Percentiles rank a stretch among this genome's conserved stretches.
These are phyloP conservation scores for Aspergillus avenaceus DNA, from an alignment of 495 filamentous ascomycete genomes.

Conservation along the genomic window DNA sequence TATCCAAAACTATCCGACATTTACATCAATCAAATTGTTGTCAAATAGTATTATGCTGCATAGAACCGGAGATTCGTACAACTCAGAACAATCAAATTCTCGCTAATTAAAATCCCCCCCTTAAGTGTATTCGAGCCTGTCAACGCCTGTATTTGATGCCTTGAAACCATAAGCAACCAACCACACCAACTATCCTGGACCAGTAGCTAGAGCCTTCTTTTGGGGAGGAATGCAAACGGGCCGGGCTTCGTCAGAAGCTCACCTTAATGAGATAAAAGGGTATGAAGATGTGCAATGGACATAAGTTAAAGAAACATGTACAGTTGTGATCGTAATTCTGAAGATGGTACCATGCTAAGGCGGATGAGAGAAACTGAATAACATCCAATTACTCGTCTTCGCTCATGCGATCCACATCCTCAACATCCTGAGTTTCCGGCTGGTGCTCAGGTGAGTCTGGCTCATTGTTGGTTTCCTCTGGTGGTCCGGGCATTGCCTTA, in stretches of 20 bases:
- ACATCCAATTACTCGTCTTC: slow-evolving; percentile 12
- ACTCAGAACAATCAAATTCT: not conserved
- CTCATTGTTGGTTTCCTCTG: slow-evolving; percentile 23
- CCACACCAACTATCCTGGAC: not conserved
- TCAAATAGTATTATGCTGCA: too few relatives aligned
- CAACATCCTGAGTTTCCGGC: slow-evolving; percentile 3
- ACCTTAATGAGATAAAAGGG: not conserved
- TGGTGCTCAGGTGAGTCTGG: slow-evolving; percentile 9
- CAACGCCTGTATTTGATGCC: slow-evolving; percentile 17
- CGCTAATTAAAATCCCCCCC: slow-evolving; percentile 15
- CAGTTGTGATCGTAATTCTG: not conserved
- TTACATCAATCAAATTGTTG: too few relatives aligned
- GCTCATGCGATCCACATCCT: slow-evolving; percentile 22
- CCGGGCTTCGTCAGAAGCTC: not conserved
- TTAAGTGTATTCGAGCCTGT: slow-evolving; percentile 8
- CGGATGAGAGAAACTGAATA: not conserved
- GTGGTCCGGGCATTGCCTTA: slow-evolving; percentile 33
- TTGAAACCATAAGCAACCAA: slow-evolving; percentile 1
- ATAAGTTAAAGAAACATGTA: slow-evolving; percentile 1
- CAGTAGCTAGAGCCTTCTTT: not conserved
- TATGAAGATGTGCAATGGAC: slow-evolving; percentile 3
- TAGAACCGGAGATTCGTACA: too few relatives aligned
- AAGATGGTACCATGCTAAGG: not conserved
- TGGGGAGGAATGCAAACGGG: not conserved
- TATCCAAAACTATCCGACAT: too few relatives aligned